Base-by-base conservation (phyloP, 495 filamentous ascomycete species). In the Penicillium macrosclerotiorum region DNA sequence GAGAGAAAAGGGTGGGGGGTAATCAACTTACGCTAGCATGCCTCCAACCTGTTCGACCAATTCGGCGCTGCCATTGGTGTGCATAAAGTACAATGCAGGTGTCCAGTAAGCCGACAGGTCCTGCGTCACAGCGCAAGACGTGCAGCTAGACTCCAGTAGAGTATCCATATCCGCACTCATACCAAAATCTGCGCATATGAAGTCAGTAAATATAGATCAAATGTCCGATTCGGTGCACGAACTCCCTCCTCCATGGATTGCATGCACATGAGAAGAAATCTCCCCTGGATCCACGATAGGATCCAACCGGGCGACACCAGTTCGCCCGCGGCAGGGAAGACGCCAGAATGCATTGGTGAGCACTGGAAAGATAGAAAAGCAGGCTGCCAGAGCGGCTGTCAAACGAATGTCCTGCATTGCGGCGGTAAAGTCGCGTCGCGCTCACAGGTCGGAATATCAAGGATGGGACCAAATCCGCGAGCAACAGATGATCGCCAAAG, bases 301-400 rank as follows among this genome's bases (percentile, higher is more conserved):
- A 52, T 83, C 79, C 24, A 83, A 60, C 20, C 77, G 72, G 36
- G 71, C 78, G 58, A 88, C 48, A 54, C 80, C 87, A 49, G 78
- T 73, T 32, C 74, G 74, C 48, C 79, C 82, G 47, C 74, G 81
- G 61, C 90, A 96, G 40, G 84, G 83, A 73, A 95, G 81, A 66
- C 90, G 89, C 89, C 89, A 96, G 66, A 95, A 95, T 26, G 87
- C 90, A 51, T 77, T 54, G 26, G 74, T 64, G 24, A 62, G 52
- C 39, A 64, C 49, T 1, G 73, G 58, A 16, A 67, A 66, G 30
- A 67, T 40, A 23, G 63, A 49, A 19, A 72, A 30, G 37, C 55
- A 51, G 37, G 64, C 58, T 37, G 65, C 50, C 25, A 68, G 51
- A 42, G 47, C 27, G 29, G 59, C 30, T 18, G 49, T 50, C 14